phyloP scores from a whole-genome alignment of 164 flowering plant species.

The Magnolia officinalis region DNA sequence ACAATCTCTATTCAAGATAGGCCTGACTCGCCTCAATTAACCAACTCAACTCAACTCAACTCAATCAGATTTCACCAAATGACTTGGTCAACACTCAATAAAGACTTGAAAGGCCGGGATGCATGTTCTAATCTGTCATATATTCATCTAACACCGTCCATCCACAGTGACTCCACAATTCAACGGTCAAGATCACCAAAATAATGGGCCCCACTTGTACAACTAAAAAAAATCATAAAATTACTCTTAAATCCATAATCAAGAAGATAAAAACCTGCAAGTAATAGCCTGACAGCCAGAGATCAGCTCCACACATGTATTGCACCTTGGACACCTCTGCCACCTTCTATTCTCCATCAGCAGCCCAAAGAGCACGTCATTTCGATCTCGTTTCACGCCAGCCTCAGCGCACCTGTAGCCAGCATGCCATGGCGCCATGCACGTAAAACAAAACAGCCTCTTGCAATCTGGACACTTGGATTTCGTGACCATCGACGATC shows the following conservation, averaged over 20 bases:
- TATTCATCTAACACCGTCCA: too few relatives aligned
- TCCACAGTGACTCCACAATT: too few relatives aligned
- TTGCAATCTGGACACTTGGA: constrained; percentile 33
- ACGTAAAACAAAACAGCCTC: constrained; percentile 34
- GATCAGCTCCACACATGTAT: constrained; percentile 6
- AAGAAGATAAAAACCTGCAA: constrained; percentile 17
- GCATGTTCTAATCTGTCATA: too few relatives aligned
- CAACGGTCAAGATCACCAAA: background rate
- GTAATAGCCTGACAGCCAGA: constrained; percentile 1
- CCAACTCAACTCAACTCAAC: too few relatives aligned
- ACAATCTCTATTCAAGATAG: too few relatives aligned
- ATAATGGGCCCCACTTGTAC: background rate
- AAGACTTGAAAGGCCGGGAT: too few relatives aligned
- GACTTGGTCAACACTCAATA: too few relatives aligned
- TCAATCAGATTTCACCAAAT: too few relatives aligned
- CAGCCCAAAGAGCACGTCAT: constrained; percentile 25
- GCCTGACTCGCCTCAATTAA: too few relatives aligned
- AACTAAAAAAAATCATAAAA: background rate
- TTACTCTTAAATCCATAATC: background rate
- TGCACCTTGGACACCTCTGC: constrained; percentile 12
- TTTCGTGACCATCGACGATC: background rate
- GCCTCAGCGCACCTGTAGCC: constrained; percentile 25
- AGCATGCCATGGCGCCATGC: constrained; percentile 35
- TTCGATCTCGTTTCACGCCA: constrained; percentile 14
- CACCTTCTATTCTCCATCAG: constrained; percentile 25